Evolutionary conservation across 805 yeast species (phyloP).

Genomic region (Barnettozyma siamensis): DNA sequence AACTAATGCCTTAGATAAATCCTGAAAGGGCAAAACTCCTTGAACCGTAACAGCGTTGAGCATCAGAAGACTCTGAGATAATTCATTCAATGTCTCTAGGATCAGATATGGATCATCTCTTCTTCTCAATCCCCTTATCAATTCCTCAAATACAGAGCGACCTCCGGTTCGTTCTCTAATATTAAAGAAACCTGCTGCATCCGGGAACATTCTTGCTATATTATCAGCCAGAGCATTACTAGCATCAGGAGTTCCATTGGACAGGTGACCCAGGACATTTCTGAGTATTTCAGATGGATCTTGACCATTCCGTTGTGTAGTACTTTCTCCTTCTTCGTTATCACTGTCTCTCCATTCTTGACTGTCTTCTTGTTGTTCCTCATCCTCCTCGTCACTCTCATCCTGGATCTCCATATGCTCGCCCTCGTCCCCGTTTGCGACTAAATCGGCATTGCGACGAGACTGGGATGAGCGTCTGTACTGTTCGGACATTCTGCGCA

Average conservation of each 20-base stretch:
- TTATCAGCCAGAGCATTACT: conserved; percentile 18
- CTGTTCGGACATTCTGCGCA: conserved; percentile 37
- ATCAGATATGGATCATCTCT: conserved; percentile 53
- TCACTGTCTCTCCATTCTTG: conserved; percentile 12
- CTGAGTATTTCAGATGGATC: conserved; percentile 11
- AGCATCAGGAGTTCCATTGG: conserved; percentile 22
- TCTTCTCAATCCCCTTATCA: conserved; percentile 16
- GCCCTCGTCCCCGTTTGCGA: conserved; percentile 22
- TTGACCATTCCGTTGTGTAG: conserved; percentile 22
- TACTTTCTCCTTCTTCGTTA: conserved; percentile 19
- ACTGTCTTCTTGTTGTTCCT: no score
- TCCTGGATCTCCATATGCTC: neutral
- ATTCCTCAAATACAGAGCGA: conserved; percentile 20
- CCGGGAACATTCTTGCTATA: conserved; percentile 34
- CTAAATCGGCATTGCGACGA: conserved; percentile 7
- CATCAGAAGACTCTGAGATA: conserved; percentile 62
- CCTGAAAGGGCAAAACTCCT: conserved; percentile 54
- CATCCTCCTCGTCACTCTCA: conserved; percentile 18
- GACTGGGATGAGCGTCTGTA: conserved; percentile 30
- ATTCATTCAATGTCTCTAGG: conserved; percentile 58
- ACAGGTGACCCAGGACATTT: neutral
- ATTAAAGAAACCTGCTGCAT: conserved; percentile 30
- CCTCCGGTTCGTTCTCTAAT: conserved; percentile 6
- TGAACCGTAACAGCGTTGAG: conserved; percentile 60
- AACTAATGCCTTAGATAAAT: conserved; percentile 49